phyloP scores from a whole-genome alignment of 1,284 basidiomycete genomes.

The Heterobasidion irregulare region DNA sequence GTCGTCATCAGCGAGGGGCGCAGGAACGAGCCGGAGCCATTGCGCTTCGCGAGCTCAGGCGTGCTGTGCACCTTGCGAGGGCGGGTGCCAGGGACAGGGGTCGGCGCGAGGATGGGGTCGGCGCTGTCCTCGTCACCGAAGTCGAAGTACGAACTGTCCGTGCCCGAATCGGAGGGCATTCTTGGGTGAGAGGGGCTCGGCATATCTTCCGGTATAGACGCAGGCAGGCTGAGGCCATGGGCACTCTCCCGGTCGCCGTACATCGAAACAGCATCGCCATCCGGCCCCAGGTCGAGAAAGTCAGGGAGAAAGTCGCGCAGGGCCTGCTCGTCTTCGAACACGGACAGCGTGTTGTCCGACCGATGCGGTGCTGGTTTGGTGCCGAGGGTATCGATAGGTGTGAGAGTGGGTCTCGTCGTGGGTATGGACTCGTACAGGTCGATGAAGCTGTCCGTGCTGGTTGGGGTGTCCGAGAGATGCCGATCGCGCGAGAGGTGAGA shows the following conservation, averaged over 20 bases:
- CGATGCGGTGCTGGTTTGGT: not conserved
- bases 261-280: not conserved
- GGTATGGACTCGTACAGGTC: not conserved
- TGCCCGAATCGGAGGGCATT: not conserved
- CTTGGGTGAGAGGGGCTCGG: not conserved
- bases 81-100: not conserved
- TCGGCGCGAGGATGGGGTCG: not conserved
- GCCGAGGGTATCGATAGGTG: not conserved
- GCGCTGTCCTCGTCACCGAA: not conserved
- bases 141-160: not conserved
- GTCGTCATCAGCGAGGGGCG: not conserved
- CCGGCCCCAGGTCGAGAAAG: slow-evolving; percentile 8
- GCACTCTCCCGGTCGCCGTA: not conserved
- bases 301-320: slow-evolving; percentile 5
- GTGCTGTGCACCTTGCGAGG: slow-evolving; percentile 6
- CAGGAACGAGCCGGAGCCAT: not conserved
- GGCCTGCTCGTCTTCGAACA: slow-evolving; percentile 3
- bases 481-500: not conserved
- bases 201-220: not conserved
- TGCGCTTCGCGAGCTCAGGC: not conserved
- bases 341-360: not conserved
- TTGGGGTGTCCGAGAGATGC: not conserved
- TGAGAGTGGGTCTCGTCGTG: not conserved
- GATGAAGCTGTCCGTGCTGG: not conserved
- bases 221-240: not conserved